Percentiles rank a stretch among this genome's conserved stretches.
Conservation (phyloP, 768 basidiomycete genomes). For the Postia placenta region DNA sequence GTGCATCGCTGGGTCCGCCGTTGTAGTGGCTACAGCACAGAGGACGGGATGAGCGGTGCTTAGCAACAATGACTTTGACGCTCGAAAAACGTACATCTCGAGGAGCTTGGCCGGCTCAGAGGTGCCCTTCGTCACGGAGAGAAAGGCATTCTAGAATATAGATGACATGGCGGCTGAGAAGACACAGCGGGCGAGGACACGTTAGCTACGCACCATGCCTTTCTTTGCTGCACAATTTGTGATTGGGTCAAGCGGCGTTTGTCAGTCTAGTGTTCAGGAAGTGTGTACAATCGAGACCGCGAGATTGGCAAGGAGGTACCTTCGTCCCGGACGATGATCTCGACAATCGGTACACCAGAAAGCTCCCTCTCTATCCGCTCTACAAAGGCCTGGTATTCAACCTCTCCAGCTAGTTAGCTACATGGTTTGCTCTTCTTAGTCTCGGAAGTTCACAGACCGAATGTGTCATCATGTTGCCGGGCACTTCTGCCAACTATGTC, state of each 20-base stretch:
- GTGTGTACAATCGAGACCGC: conserved; percentile 4
- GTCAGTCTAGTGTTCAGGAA: background rate
- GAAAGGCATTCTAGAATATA: conserved; percentile 62
- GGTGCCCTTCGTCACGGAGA: conserved; percentile 80
- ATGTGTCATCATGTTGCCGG: conserved; percentile 83
- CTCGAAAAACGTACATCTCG: conserved; percentile 53
- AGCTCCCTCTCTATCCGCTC: conserved; percentile 68
- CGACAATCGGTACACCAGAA: conserved; percentile 56
- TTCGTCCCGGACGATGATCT: conserved; percentile 68
- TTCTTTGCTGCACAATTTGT: conserved; percentile 78
- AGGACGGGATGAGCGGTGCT: background rate
- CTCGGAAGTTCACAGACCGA: conserved; percentile 39
- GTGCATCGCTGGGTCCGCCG: conserved; percentile 52
- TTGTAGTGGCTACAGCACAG: conserved; percentile 89
- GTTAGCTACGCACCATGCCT: conserved; percentile 54
- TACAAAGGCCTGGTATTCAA: conserved; percentile 47
- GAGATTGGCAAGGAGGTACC: conserved; percentile 33
- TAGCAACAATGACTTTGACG: background rate
- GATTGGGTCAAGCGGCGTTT: too few species aligned
- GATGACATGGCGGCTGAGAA: too few species aligned
- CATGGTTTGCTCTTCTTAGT: background rate
- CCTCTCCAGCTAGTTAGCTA: background rate
- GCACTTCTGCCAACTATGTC: conserved; percentile 71
- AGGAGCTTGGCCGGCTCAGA: conserved; percentile 82
- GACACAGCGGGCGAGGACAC: background rate